A percentile compares a stretch with the other conserved stretches of the same genome.
phyloP scores from a whole-genome alignment of 495 filamentous ascomycete species.

The Penicillium maclennaniae region DNA sequence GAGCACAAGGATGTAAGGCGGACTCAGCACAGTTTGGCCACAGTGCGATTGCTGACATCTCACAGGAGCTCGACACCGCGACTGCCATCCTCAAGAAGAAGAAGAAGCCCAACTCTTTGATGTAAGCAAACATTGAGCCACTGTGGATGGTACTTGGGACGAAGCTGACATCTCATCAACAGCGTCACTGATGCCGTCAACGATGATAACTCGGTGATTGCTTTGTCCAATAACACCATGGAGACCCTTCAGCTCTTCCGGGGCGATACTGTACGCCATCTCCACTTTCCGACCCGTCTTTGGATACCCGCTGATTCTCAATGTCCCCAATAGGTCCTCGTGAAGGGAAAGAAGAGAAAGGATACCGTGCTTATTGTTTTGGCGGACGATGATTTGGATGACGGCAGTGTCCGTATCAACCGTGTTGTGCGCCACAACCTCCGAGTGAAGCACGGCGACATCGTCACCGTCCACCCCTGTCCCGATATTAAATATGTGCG shows the following conservation, averaged over 20 bases:
- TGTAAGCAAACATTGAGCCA: constrained; percentile 53
- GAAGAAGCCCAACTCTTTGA: constrained; percentile 99
- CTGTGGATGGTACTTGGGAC: not conserved
- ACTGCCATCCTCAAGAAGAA: constrained; percentile 99
- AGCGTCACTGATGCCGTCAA: constrained; percentile 97
- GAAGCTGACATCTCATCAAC: constrained; percentile 36
- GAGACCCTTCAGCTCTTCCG: constrained; percentile 96
- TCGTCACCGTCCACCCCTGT: constrained; percentile 96
- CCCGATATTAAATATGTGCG: constrained; percentile 99
- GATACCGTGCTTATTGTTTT: constrained; percentile 97
- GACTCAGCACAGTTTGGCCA: not conserved
- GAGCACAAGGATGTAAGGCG: constrained; percentile 75
- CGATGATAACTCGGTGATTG: constrained; percentile 99
- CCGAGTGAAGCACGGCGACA: constrained; percentile 95
- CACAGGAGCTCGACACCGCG: constrained; percentile 82
- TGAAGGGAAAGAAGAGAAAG: constrained; percentile 99
- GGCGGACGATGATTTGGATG: constrained; percentile 96
- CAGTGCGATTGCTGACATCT: not conserved
- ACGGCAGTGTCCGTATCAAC: constrained; percentile 94
- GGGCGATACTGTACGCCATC: constrained; percentile 63
- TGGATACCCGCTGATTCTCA: not conserved
- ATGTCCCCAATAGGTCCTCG: constrained; percentile 54
- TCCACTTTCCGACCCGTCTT: not conserved
- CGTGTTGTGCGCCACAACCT: constrained; percentile 97
- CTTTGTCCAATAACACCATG: constrained; percentile 98